A percentile compares a stretch with the other conserved stretches of the same genome.
Conservation (phyloP, 495 filamentous ascomycete species). For the Annulohypoxylon stygium region DNA sequence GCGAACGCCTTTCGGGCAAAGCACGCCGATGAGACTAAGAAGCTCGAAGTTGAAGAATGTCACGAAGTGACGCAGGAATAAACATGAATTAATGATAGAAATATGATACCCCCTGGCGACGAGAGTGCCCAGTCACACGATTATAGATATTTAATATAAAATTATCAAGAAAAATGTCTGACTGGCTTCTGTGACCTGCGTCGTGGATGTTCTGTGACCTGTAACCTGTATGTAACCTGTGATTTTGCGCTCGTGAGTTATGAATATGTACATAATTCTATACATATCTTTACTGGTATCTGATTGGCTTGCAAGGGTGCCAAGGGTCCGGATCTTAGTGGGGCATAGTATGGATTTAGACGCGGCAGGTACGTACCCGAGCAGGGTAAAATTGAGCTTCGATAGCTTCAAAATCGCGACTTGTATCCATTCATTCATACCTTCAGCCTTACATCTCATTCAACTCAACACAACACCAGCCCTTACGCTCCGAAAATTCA, state of each 20-base stretch:
- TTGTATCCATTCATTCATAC: slow-evolving; percentile 7
- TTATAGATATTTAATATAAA: slow-evolving; percentile 1
- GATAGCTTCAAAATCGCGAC: slow-evolving; percentile 41
- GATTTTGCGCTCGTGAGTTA: neutral
- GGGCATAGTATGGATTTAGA: slow-evolving; percentile 4
- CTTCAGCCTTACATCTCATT: slow-evolving; percentile 14
- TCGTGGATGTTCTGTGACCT: neutral
- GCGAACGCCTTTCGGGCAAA: slow-evolving; percentile 63
- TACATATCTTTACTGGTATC: neutral
- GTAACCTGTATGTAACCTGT: neutral
- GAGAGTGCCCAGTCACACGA: neutral
- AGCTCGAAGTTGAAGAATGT: slow-evolving; percentile 49
- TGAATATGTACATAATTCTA: neutral
- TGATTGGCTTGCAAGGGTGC: slow-evolving; percentile 14
- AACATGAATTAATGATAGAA: slow-evolving; percentile 31
- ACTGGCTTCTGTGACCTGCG: neutral
- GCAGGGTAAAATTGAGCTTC: slow-evolving; percentile 33
- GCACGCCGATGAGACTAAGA: slow-evolving; percentile 53
- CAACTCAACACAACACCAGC: neutral
- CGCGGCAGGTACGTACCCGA: slow-evolving; percentile 31
- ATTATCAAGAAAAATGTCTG: neutral
- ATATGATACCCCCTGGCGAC: slow-evolving; percentile 39
- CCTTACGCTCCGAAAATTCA: neutral
- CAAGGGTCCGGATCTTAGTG: neutral
- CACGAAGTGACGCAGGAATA: slow-evolving; percentile 33